Base-by-base conservation (phyloP, 179 eudicot species). In the Corrigiola litoralis region DNA sequence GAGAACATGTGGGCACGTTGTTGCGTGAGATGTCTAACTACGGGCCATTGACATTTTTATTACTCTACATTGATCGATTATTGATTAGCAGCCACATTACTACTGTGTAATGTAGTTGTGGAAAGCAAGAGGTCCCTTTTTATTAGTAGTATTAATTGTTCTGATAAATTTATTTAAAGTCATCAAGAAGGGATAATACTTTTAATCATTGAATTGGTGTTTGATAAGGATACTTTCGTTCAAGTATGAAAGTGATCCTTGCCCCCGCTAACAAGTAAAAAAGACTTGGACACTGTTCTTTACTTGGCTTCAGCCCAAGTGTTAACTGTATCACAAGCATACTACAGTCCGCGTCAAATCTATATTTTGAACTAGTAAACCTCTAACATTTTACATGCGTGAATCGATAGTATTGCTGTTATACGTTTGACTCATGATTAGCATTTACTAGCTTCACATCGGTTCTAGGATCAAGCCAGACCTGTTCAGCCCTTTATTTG, bases 1-100 rank as follows among this genome's bases (percentile, higher is more conserved):
- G 44, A 44, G 12, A 36, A 38, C 77, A 73, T 73, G 77, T 68
- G 77, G 72, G 72, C 72, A 73, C 72, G 72, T 68, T 56, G 64
- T 62, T 73, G 63, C 68, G 64, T 62, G 65, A 73, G 36, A 67
- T 73, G 69, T 73, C 64, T 46, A 61, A 23, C 34, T 25, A 16
- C 66, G 53, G 59, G 54, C 29, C 69, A 56, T 68, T 68, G 40
- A 73, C 73, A 67, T 57, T 57, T 20, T 8, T 10, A 57, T 57
- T 36, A 57, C 46, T 14, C 12, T 34, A 32, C 53, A 5, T 38
- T 58, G 4, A 50, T 37, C n/a, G n/a, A n/a, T n/a, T n/a, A n/a
- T n/a, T n/a, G 37, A 71, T 34, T 54, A 13, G 48, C 28, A 56
- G 3, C 4, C 40, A 25, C 60, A 68, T 48, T 21, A 18, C 28